A percentile compares a stretch with the other conserved stretches of the same genome.
Conservation (phyloP, 2,329 filamentous ascomycete species). For the Cladosporium sp. region DNA sequence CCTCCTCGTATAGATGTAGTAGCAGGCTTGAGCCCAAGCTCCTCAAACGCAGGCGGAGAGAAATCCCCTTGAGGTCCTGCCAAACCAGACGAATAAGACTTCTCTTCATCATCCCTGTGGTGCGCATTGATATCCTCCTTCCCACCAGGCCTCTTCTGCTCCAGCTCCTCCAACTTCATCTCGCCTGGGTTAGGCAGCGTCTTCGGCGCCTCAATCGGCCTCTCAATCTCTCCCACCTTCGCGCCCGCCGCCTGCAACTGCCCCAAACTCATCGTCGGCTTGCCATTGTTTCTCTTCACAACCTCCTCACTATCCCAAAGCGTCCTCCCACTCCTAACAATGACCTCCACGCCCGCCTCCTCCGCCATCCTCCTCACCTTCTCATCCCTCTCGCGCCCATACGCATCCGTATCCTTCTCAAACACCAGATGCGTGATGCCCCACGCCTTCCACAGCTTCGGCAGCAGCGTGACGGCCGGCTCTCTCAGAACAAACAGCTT, state of each 20-base stretch:
- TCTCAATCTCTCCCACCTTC: conserved; percentile 56
- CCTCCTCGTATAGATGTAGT: conserved; percentile 64
- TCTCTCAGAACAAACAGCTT: conserved; percentile 68
- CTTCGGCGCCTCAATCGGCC: conserved; percentile 55
- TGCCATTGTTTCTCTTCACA: conserved; percentile 57
- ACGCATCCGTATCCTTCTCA: conserved; percentile 71
- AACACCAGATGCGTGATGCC: conserved; percentile 69
- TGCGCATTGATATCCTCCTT: conserved; percentile 56
- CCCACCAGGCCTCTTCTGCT: conserved; percentile 47
- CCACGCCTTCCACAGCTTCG: conserved; percentile 69
- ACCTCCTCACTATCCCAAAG: conserved; percentile 68
- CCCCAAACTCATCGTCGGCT: conserved; percentile 67
- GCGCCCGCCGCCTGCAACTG: conserved; percentile 58
- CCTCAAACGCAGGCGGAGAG: conserved; percentile 62
- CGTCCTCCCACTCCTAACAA: conserved; percentile 60
- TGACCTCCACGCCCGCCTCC: conserved; percentile 60
- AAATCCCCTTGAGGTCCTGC: conserved; percentile 65
- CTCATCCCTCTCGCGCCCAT: conserved; percentile 59
- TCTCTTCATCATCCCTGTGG: conserved; percentile 49
- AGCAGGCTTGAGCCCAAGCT: conserved; percentile 60
- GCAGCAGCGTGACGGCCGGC: conserved; percentile 63
- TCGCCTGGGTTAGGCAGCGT: conserved; percentile 60
- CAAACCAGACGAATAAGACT: conserved; percentile 50
- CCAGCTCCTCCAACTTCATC: conserved; percentile 50
- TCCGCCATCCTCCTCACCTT: conserved; percentile 54